These are phyloP conservation scores for Xylariales sp. DNA, from an alignment of 2,329 filamentous ascomycete species.

Conservation along the genomic window DNA sequence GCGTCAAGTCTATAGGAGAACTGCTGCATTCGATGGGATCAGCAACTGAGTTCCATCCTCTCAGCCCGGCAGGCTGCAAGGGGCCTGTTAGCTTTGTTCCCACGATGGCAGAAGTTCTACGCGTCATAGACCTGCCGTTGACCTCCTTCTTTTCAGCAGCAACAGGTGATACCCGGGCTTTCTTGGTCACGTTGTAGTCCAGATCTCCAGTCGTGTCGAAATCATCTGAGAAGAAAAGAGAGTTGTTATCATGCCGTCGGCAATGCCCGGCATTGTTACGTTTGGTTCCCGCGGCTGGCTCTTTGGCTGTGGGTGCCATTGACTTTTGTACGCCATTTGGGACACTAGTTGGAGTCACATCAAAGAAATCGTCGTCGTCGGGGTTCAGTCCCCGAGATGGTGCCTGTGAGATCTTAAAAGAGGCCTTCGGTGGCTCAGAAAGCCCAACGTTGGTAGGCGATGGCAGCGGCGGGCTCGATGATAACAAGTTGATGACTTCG, in stretches of 20 bases:
- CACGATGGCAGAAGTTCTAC: constrained; percentile 13
- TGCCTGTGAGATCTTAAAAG: not conserved
- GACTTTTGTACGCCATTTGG: not conserved
- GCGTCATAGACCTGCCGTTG: constrained; percentile 10
- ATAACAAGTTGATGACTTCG: constrained; percentile 32
- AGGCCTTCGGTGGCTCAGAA: constrained; percentile 11
- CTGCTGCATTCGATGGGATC: constrained; percentile 27
- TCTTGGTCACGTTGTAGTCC: constrained; percentile 23
- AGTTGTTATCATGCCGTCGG: constrained; percentile 15
- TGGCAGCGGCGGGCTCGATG: constrained; percentile 23
- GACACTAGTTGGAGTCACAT: not conserved
- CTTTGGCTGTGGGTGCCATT: not conserved
- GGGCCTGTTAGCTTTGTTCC: constrained; percentile 7
- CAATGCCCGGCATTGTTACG: constrained; percentile 10
- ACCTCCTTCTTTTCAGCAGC: constrained; percentile 3
- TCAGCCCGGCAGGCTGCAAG: constrained; percentile 12
- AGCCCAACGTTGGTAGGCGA: constrained; percentile 11
- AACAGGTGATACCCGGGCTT: constrained; percentile 14
- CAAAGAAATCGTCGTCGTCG: constrained; percentile 7
- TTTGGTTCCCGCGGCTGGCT: constrained; percentile 11
- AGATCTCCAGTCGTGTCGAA: constrained; percentile 37
- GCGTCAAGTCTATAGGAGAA: constrained; percentile 15
- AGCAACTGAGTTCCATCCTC: constrained; percentile 18
- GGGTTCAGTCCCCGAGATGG: constrained; percentile 14
- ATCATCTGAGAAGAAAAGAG: constrained; percentile 34